Evolutionary conservation across 2,329 filamentous ascomycete species (phyloP), one percentile per base, ranked within the genome.

Genomic region (Ophiostoma triangulosporum): DNA sequence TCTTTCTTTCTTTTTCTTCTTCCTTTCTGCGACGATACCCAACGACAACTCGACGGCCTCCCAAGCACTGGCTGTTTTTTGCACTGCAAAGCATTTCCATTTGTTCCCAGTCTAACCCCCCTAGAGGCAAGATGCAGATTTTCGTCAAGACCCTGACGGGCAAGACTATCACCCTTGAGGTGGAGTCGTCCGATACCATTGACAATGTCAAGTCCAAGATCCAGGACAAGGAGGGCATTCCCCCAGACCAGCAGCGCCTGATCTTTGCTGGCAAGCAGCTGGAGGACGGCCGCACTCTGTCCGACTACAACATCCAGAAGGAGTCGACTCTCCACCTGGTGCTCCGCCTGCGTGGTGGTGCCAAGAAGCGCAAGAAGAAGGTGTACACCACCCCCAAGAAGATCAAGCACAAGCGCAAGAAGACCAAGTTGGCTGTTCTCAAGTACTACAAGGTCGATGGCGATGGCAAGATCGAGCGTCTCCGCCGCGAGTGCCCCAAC

Each of bases 361-460:
- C 75, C 71, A 98, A 98, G 89, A 96, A 97, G 88, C 84, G 94
- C 76, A 98, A 98, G 88, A 95, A 95, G 89, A 98, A 98, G 90
- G 93, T 98, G 66, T 98, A 98, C 87, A 97, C 88, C 73, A 98
- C 93, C 69, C 93, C 93, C 74, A 98, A 98, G 90, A 98, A 98
- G 89, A 98, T 98, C 86, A 98, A 98, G 93, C 93, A 98, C 86
- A 98, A 98, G 90, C 86, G 89, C 81, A 98, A 97, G 89, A 98
- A 98, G 91, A 95, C 87, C 84, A 98, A 98, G 86, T 80, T 98
- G 74, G 93, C 93, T 69, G 91, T 98, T 66, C 90, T 98, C 75
- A 98, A 98, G 86, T 98, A 98, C 88, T 98, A 98, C 88, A 98
- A 98, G 88, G 93, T 98, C 67, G 93, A 97, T 75, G 88, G 87